Base-by-base conservation (phyloP, 257 asterid genomes). In the Oldenlandia corymbosa region DNA sequence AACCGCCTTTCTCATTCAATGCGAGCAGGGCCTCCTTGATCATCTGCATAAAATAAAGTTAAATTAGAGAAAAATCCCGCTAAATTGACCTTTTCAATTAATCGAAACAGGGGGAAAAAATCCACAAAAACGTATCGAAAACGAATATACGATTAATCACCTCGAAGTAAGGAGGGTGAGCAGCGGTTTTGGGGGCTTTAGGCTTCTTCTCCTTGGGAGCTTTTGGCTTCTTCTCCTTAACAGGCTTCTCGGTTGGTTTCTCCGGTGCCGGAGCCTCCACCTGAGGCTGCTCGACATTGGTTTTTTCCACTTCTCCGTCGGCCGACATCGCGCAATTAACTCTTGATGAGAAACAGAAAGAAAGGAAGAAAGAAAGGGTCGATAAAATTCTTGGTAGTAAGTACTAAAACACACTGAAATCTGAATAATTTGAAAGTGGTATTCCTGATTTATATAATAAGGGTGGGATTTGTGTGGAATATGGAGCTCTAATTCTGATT, bases 151-250 rank as follows among this genome's bases (percentile, higher is more conserved):
- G 30, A 13, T 31, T 7, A 5, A 21, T 30, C 53, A 84, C 95
- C 86, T 84, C 82, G 11, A 82, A 87, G 73, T 87, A 87, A 24
- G 95, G 81, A 0, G 95, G 95, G 67, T 87, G 95, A 2, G 92
- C 36, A 37, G 84, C 75, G 20, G 87, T 70, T 73, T 82, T 84
- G 14, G 84, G 16, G 0, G 80, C 62, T 66, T 76, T 81, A 0
- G 84, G 63, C 73, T 78, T 76, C 78, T 75, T 82, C 81, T 73
- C 84, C 68, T 64, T 84, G 5, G 80, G 75, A 30, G 65, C 86
- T 77, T 67, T 85, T 11, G 73, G 18, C 51, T 80, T 80, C 86
- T 74, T 86, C 73, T 69, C 90, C 67, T 78, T 83, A 6, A 36
- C 76, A 41, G 82, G 62, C 72, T 72, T 80, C 43, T 50, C 26